Base-by-base conservation (phyloP, 805 yeast species). In the Saccharomycopsis sp. region DNA sequence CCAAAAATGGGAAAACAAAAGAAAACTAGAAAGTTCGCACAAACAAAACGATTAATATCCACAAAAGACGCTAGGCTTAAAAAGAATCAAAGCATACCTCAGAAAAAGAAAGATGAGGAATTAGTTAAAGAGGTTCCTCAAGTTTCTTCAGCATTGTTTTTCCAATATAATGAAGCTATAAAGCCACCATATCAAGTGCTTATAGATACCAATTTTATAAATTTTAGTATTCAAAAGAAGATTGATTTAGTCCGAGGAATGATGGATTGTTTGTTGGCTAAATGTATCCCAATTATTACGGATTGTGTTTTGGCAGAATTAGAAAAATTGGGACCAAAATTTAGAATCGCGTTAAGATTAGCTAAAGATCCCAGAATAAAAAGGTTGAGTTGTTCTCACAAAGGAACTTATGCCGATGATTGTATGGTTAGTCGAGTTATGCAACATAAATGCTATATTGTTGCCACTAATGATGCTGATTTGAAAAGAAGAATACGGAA, bases 281-380 rank as follows among this genome's bases (percentile, higher is more conserved):
- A 93, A 60, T 88, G 97, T 69, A 86, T 90, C 39, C 97, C 97
- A 9, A 76, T 89, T 41, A 81, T 93, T 36, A 93, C 98, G 2
- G 98, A 93, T 63, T 93, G 98, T 68, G 98, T 93, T 19, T 77
- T 93, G 82, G 98, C 98, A 0, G 98, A 93, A 69, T 71, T 93
- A 63, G 98, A 93, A 58, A 93, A 93, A 61, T 70, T 93, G 47
- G 98, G 98, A 0, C 96, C 95, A 23, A 86, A 82, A 60, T 93
- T 85, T 63, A 74, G 97, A 59, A 93, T 93, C 52, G 98, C 98
- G 0, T 71, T 93, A 53, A 79, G 83, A 47, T 68, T 93, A 58
- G 98, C 98, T 19, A 83, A 85, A 54, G 98, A 93, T 60, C 96
- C 97, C 35, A 72, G 97, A 56, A 82, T 93, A 29, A 75, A 85